Evolutionary conservation across 129 eudicot species (phyloP), one percentile per base, ranked within the genome.

Genomic region (Flaveria linearis): DNA sequence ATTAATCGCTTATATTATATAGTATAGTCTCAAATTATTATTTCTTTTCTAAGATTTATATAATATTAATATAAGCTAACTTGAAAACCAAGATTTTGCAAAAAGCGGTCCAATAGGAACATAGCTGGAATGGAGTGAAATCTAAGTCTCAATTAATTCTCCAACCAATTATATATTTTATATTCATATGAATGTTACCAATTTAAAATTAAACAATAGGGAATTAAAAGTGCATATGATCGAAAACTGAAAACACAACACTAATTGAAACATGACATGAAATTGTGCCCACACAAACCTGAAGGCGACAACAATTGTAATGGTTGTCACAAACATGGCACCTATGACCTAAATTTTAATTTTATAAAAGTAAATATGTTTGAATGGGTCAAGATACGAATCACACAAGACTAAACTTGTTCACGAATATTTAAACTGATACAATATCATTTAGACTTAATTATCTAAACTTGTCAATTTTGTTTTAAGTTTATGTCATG

Each of bases 31-130:
- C 36, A 30, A 30, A 30, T 30, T 30, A 30, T 30, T 11, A 3
- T 47, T 9, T 10, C 12, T 57, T 20, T 9, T 68, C 7, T 5
- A 68, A 43, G 50, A 20, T 45, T 20, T 45, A 49, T 2, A 12
- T 18, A 45, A 41, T 8, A 17, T 3, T 8, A 69, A 56, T 51
- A 55, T 23, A 16, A 41, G 76, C n/a, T 72, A 72, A 57, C 77
- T 72, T 72, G 30, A 43, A 72, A 36, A 72, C 67, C 30, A 56
- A 72, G 77, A 56, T 72, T 72, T 39, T 49, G 53, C 33, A n/a
- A n/a, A 72, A 9, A 52, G 41, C 5, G 77, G 39, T 18, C 68
- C 67, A 72, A 18, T 5, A 18, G 22, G 39, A 49, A 49, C 17
- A 49, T 49, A 4, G 53, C 14, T 46, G 56, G 53, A 39, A 33